Evolutionary conservation across 306 rosid species (phyloP), one percentile per base, ranked within the genome.

Genomic region (Ziziphus jujuba): DNA sequence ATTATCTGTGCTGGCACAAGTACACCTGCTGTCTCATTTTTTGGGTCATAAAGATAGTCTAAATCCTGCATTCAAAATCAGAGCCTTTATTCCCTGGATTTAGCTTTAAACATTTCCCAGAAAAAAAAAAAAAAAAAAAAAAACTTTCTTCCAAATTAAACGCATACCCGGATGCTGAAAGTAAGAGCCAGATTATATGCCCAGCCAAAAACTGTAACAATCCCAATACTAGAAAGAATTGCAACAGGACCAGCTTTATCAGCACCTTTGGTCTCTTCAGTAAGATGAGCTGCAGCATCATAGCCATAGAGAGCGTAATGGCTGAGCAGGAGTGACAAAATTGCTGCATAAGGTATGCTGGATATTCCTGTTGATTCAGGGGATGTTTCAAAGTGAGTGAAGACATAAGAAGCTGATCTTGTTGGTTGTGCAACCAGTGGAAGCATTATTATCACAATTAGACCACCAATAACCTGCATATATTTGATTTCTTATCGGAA

Each of bases 1-100:
- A 73, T 65, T 44, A 73, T 73, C 67, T 73, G 77, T 22, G 77
- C 72, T 22, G 77, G 77, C 48, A 66, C 72, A 17, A 65, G 66
- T 57, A 28, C 65, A 56, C 77, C 77, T 19, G 52, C 72, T 17
- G 77, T 73, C 72, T 73, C 77, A 58, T 73, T 73, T 22, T 56
- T 69, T 49, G 43, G 34, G 21, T 44, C 62, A 51, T 65, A 73
- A 28, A 73, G 58, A 58, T 73, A 73, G 17, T 59, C 72, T 33
- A 67, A 43, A 49, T 73, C 72, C 77, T 72, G 62, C 61, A 55
- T 16, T 44, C 21, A 55, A 19, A 55, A 23, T 66, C 10, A 14
- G 2, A 28, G 17, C 7, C 33, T n/a, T n/a, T n/a, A n/a, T n/a
- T n/a, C n/a, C n/a, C n/a, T n/a, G n/a, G n/a, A n/a, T n/a, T n/a